Conservation (phyloP, 2,329 filamentous ascomycete species). For the Pezicula rhizophila region DNA sequence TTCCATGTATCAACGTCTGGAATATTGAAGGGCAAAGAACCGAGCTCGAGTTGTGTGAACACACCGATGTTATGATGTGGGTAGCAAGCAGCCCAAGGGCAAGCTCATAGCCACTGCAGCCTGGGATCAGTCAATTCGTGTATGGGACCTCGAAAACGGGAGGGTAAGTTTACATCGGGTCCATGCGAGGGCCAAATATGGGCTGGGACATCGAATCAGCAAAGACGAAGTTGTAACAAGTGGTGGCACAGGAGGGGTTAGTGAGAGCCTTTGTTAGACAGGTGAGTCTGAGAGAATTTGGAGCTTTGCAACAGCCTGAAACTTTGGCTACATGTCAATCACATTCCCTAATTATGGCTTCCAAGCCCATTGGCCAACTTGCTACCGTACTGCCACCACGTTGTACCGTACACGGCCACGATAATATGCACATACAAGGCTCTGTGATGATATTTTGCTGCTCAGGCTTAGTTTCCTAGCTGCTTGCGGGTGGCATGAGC, state of each 20-base stretch:
- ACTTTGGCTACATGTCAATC: neutral
- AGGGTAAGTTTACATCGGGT: neutral
- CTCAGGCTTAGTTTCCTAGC: no score
- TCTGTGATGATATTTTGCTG: no score
- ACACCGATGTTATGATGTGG: slow-evolving; percentile 3
- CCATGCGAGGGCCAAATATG: neutral
- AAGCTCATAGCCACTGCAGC: neutral
- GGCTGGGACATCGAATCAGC: neutral
- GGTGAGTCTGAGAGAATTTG: neutral
- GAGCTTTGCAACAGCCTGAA: neutral
- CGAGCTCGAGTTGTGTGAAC: neutral
- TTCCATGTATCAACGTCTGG: neutral
- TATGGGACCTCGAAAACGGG: neutral
- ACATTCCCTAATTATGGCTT: neutral
- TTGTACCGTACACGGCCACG: no score
- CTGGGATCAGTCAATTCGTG: neutral
- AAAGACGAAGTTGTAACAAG: neutral
- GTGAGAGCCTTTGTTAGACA: neutral
- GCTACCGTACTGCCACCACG: no score
- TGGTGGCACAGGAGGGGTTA: neutral
- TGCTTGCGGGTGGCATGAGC: no score
- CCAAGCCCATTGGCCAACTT: no score
- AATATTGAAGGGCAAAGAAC: neutral
- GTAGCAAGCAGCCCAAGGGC: neutral
- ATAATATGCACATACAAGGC: no score